Evolutionary conservation across 148 eudicot species (phyloP).

Genomic region (Diospyros kaki): DNA sequence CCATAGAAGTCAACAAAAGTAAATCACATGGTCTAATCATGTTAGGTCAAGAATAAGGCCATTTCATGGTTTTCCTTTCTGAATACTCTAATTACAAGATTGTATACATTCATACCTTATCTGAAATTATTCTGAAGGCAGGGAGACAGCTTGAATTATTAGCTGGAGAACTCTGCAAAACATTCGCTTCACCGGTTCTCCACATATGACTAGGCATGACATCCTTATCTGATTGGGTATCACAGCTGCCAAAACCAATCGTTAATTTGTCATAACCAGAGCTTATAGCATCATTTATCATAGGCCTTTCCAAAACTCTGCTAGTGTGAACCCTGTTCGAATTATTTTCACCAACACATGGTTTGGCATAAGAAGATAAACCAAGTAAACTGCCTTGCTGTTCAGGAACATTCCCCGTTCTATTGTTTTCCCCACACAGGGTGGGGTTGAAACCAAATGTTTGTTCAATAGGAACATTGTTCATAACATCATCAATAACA

Average conservation of each 20-base stretch:
- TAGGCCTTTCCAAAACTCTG: constrained; percentile 48
- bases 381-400: constrained; percentile 46
- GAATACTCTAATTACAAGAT: constrained; percentile 10
- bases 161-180: constrained; percentile 43
- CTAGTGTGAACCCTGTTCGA: constrained; percentile 40
- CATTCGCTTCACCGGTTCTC: constrained; percentile 55
- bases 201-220: constrained; percentile 49
- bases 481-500: constrained; percentile 33
- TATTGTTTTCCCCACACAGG: constrained; percentile 34
- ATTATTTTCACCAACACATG: constrained; percentile 39
- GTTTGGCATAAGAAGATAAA: constrained; percentile 46
- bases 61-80: background rate
- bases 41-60: background rate
- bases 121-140: constrained; percentile 48
- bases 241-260: constrained; percentile 57
- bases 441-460: constrained; percentile 37
- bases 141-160: constrained; percentile 46
- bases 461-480: constrained; percentile 42
- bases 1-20: too few relatives aligned
- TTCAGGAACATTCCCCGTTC: constrained; percentile 36
- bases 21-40: background rate
- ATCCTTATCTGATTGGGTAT: constrained; percentile 40
- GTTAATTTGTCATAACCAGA: constrained; percentile 54
- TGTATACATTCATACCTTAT: constrained; percentile 47
- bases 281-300: constrained; percentile 33